Evolutionary conservation across 2,329 filamentous ascomycete species (phyloP), one percentile per base, ranked within the genome.

Genomic region (Sporothrix phasma): DNA sequence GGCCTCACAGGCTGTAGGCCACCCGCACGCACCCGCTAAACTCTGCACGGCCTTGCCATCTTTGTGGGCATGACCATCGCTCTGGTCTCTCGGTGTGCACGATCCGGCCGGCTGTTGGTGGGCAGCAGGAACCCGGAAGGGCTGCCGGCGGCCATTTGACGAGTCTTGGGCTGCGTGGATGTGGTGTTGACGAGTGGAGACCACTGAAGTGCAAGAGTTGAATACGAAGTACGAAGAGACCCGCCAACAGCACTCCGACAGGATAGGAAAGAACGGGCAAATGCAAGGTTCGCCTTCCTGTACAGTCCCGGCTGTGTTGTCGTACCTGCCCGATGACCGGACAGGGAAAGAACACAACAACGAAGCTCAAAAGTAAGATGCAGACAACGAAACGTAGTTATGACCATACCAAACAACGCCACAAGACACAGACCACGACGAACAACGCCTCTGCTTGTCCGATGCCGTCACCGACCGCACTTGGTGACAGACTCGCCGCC

Each of bases 141-240:
- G 22, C n/a, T 24, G 17, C 7, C 3, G 24, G 19, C n/a, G 45
- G 31, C 31, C 31, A 39, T 24, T 37, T 31, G 49, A 29, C 29
- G 49, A 19, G 49, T 34, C 31, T 34, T 8, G 8, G 31, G 31
- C 31, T 34, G 5, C 8, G 31, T 4, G 6, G 37, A 3, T 13
- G 8, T 43, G 41, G 41, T n/a, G 41, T 13, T 8, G 34, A 37
- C 41, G 17, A 43, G 41, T 43, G 41, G 17, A 6, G 41, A 43
- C 17, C 17, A 31, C 31, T 34, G 29, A 37, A 54, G n/a, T n/a
- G n/a, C n/a, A n/a, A n/a, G n/a, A n/a, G n/a, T n/a, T n/a, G n/a
- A n/a, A n/a, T 64, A 64, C 62, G 62, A 53, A 41, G 62, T 59
- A 64, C 43, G 43, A 41, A 29, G 53, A 64, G 62, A 63, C 29